phyloP scores from a whole-genome alignment of 768 basidiomycete genomes.

The Baorangia bicolor region DNA sequence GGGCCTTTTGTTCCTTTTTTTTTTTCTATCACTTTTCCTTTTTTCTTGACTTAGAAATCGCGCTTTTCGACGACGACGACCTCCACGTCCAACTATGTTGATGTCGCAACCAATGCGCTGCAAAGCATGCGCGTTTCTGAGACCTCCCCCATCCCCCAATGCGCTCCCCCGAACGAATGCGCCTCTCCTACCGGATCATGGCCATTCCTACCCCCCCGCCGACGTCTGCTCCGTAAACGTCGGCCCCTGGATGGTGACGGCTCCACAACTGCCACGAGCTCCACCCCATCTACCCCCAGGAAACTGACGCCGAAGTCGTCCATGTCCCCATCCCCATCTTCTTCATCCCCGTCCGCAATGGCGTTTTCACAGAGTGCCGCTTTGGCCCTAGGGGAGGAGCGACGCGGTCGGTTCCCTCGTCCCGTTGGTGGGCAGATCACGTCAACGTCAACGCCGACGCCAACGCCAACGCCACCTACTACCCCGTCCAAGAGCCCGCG shows the following conservation, averaged over 20 bases:
- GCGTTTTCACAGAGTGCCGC: background rate
- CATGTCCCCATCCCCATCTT: slow-evolving; percentile 4
- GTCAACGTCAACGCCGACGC: background rate
- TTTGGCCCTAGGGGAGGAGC: background rate
- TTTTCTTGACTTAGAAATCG: slow-evolving; percentile 23
- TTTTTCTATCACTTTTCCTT: background rate
- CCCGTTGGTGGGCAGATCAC: background rate
- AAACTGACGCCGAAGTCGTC: background rate
- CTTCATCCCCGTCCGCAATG: background rate
- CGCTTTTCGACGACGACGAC: slow-evolving; percentile 37
- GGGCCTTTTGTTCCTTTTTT: background rate
- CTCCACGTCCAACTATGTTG: slow-evolving; percentile 33
- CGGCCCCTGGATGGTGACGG: slow-evolving; percentile 16
- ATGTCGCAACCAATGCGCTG: slow-evolving; percentile 1
- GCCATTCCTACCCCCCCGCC: slow-evolving; percentile 24
- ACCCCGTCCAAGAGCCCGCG: slow-evolving; percentile 19
- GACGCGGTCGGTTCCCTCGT: slow-evolving; percentile 9
- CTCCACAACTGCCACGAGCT: background rate
- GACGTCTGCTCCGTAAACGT: slow-evolving; percentile 31
- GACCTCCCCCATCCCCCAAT: slow-evolving; percentile 3
- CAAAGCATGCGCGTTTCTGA: slow-evolving; percentile 1
- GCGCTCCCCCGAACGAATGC: background rate
- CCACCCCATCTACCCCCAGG: slow-evolving; percentile 15
- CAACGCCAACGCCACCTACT: slow-evolving; percentile 2
- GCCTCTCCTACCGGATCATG: slow-evolving; percentile 21